Evolutionary conservation across 257 asterid genomes (phyloP).

Genomic region (Gentiana straminea): DNA sequence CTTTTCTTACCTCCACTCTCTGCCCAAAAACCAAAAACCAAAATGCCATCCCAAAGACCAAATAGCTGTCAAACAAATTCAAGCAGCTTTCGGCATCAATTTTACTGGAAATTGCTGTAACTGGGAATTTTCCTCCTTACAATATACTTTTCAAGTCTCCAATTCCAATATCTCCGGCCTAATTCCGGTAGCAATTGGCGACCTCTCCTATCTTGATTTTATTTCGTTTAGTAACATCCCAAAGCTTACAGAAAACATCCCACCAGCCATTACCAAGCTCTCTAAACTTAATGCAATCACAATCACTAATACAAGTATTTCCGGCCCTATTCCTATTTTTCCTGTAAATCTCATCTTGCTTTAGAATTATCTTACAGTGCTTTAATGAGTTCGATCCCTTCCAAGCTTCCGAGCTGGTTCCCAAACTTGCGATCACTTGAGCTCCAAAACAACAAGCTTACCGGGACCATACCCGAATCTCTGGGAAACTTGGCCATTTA

Average conservation of each 20-base stretch:
- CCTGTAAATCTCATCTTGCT: constrained; percentile 15
- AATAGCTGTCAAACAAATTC: constrained; percentile 36
- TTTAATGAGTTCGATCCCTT: too few relatives aligned
- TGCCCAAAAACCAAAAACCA: not conserved
- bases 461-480: too few relatives aligned
- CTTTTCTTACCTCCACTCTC: not conserved
- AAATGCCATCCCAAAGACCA: constrained; percentile 55
- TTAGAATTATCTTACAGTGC: too few relatives aligned
- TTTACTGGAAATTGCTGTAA: constrained; percentile 35
- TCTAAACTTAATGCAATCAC: constrained; percentile 15
- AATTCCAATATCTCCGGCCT: constrained; percentile 27
- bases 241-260: constrained; percentile 37
- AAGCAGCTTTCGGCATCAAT: constrained; percentile 29
- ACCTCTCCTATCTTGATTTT: constrained; percentile 25
- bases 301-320: constrained; percentile 8
- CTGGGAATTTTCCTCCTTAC: constrained; percentile 18
- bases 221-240: constrained; percentile 20
- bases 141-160: constrained; percentile 1
- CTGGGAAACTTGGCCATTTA: too few relatives aligned
- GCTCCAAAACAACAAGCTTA: too few relatives aligned
- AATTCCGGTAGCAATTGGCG: constrained; percentile 5
- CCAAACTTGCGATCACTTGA: too few relatives aligned
- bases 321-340: constrained; percentile 29
- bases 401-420: too few relatives aligned
- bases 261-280: constrained; percentile 28